phyloP scores from a whole-genome alignment of 139 green algal species.

The Desmodesmus armatus region DNA sequence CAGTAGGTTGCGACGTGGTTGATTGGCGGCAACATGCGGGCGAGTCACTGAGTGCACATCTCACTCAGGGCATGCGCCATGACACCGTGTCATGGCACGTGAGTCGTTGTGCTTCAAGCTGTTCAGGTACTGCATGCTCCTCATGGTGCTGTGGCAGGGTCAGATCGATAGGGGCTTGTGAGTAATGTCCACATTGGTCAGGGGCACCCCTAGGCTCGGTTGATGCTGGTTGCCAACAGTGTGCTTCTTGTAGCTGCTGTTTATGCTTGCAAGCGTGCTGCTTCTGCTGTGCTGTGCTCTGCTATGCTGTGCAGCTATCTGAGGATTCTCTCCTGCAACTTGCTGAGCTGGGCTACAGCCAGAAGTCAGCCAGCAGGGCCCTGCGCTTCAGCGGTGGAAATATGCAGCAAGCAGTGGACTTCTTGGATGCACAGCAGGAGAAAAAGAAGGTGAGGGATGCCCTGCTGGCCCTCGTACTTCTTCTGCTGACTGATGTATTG shows the following conservation, averaged over 20 bases:
- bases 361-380: conserved; percentile 52
- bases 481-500: too few species aligned
- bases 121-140: too few species aligned
- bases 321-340: conserved; percentile 62
- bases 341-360: conserved; percentile 72
- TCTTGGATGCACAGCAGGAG: conserved; percentile 62
- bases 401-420: conserved; percentile 54
- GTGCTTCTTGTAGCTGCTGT: conserved; percentile 6
- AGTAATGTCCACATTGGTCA: background rate
- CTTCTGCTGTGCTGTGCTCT: background rate
- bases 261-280: background rate
- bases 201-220: too few species aligned
- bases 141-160: too few species aligned
- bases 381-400: conserved; percentile 68
- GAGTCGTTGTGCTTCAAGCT: too few species aligned
- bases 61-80: too few species aligned
- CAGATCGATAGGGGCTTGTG: too few species aligned
- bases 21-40: too few species aligned
- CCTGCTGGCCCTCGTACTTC: background rate
- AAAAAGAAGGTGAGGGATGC: conserved; percentile 35
- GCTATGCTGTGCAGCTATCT: conserved; percentile 57
- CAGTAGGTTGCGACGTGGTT: too few species aligned
- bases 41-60: too few species aligned
- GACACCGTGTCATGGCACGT: too few species aligned
- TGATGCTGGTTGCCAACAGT: background rate